phyloP scores from a whole-genome alignment of 2,329 filamentous ascomycete species.

The Trichoderma sp. region DNA sequence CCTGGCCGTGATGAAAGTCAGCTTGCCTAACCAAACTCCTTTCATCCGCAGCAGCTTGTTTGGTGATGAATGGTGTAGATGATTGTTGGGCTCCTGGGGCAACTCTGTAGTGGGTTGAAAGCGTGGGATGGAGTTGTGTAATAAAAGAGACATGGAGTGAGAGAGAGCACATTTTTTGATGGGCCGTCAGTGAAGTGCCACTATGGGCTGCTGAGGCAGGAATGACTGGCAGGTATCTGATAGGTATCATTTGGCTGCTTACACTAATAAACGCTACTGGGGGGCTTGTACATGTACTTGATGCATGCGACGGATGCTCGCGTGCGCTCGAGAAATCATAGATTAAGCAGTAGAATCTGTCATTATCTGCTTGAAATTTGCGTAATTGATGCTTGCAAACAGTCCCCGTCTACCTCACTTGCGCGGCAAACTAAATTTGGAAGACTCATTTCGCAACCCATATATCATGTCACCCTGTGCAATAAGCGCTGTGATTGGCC shows the following conservation, averaged over 20 bases:
- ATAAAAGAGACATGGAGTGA: neutral
- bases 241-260: neutral
- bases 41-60: constrained; percentile 7
- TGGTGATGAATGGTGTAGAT: neutral
- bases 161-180: neutral
- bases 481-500: neutral
- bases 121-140: constrained; percentile 3
- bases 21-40: constrained; percentile 10
- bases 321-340: neutral
- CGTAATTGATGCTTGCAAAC: neutral
- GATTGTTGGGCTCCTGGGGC: neutral
- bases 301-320: neutral
- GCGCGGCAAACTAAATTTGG: neutral
- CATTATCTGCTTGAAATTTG: neutral
- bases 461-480: neutral
- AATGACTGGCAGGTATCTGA: neutral
- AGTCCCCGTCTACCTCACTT: neutral
- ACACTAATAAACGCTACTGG: neutral
- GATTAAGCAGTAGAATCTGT: neutral
- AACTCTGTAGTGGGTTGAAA: neutral
- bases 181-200: neutral
- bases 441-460: neutral
- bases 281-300: neutral
- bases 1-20: constrained; percentile 18
- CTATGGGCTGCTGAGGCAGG: constrained; percentile 4